Percentiles rank a stretch among this genome's conserved stretches.
Conservation (phyloP, 1,284 basidiomycete species). For the Microbotryum violaceum region DNA sequence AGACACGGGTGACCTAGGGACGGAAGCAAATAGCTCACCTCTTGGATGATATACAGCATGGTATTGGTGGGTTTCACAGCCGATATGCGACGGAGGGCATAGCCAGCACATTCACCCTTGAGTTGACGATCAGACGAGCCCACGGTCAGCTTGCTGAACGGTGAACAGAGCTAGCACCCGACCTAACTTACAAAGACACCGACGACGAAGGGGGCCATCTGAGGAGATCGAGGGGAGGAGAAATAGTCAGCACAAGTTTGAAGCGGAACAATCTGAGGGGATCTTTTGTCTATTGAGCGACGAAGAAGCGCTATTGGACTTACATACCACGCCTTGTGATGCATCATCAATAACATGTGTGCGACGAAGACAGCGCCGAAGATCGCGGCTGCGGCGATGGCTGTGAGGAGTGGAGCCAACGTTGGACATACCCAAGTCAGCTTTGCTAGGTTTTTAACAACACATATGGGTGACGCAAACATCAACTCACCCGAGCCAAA, state of each 20-base stretch:
- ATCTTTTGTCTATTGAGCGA: background rate
- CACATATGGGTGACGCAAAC: too few relatives aligned
- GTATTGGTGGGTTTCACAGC: slow-evolving; percentile 12
- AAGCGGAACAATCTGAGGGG: too few relatives aligned
- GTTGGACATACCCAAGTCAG: background rate
- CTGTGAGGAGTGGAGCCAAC: background rate
- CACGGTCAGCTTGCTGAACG: background rate
- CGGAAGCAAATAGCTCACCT: background rate
- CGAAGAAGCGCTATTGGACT: background rate
- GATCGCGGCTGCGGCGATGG: slow-evolving; percentile 7
- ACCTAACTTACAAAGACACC: slow-evolving; percentile 3
- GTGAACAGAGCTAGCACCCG: background rate
- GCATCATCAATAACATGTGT: slow-evolving; percentile 4
- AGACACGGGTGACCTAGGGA: background rate
- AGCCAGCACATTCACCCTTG: slow-evolving; percentile 4
- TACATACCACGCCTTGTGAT: slow-evolving; percentile 14
- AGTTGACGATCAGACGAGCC: background rate
- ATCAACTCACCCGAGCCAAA: too few relatives aligned
- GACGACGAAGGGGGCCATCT: slow-evolving; percentile 25
- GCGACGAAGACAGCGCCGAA: slow-evolving; percentile 14
- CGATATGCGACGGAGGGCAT: slow-evolving; percentile 18
- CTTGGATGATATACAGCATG: slow-evolving; percentile 17
- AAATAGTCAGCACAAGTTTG: background rate
- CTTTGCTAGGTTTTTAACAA: too few relatives aligned
- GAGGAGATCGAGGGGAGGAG: background rate